Evolutionary conservation across 169 alveolate species (phyloP).

Genomic region (Plasmodium vivax): DNA sequence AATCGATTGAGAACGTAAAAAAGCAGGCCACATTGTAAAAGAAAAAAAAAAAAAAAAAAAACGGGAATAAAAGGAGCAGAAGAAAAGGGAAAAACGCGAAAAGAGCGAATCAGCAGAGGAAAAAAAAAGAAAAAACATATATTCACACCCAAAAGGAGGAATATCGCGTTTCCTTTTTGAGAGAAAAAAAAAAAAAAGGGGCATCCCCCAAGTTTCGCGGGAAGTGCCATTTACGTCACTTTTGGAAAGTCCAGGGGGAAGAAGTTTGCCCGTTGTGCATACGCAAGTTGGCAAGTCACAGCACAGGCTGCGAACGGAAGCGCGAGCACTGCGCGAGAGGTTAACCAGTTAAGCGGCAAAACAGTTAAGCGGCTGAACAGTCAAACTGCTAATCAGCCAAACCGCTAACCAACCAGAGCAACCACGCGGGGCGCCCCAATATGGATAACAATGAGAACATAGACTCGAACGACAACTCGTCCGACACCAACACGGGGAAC

Average conservation of each 20-base stretch:
- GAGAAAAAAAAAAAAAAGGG: neutral
- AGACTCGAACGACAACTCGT: conserved; percentile 68
- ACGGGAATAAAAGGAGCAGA: neutral
- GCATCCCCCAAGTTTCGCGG: neutral
- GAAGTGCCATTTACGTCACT: neutral
- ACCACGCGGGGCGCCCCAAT: neutral
- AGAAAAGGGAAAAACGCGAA: neutral
- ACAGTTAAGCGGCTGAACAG: neutral
- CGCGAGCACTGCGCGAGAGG: neutral
- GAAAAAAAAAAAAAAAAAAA: neutral
- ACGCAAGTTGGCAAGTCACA: neutral
- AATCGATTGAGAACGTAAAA: neutral
- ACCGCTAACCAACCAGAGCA: neutral
- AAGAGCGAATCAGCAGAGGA: neutral
- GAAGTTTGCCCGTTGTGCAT: neutral
- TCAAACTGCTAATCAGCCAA: neutral
- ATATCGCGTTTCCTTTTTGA: neutral
- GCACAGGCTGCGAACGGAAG: neutral
- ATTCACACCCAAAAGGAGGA: neutral
- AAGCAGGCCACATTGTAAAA: neutral
- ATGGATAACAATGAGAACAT: conserved; percentile 73
- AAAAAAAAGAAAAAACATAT: neutral
- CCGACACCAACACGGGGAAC: conserved; percentile 63
- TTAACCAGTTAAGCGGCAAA: neutral
- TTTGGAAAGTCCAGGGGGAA: neutral